Evolutionary conservation across 2,329 filamentous ascomycete species (phyloP), one percentile per base, ranked within the genome.

Genomic region (Clarireedia hainanense): DNA sequence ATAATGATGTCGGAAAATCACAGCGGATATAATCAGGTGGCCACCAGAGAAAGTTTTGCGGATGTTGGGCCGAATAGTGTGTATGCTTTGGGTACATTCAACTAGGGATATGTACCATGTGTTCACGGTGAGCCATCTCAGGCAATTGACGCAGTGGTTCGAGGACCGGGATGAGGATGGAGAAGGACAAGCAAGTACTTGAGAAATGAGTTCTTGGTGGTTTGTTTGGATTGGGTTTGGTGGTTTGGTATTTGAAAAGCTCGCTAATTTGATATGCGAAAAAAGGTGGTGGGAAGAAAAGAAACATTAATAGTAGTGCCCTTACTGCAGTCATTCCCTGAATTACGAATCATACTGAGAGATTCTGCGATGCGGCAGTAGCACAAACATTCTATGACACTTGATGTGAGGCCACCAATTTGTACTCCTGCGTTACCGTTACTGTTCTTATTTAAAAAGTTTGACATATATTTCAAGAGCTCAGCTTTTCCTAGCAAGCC

Each of bases 401-500:
- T 34, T 34, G 30, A 34, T 34, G 12, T 34, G 30, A 12, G 30
- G 3, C 10, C 30, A 34, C 30, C 10, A 12, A 34, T 34, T 34
- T 34, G 30, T 12, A 14, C 10, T 12, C 9, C 30, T 24, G 23
- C 10, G 20, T 51, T n/a, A 12, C 9, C n/a, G 20, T 51, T n/a
- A 12, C 9, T n/a, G 15, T 43, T 42, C 6, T 27, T 51, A 23
- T 34, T 34, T 34, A 34, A 12, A 34, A 43, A 24, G 7, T 23
- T 30, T 15, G 9, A 14, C 4, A 47, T 47, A 27, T 47, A 26
- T 24, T 24, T 47, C 26, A 52, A 27, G 49, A 52, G 51, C 55
- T 52, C 45, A 57, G 64, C 64, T 65, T 66, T 67, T 67, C 57
- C 60, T 52, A 65, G 67, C 30, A 34, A 34, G 30, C 30, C 65